phyloP scores from a whole-genome alignment of 2,329 filamentous ascomycete species.

The Ophiostoma perfectum region DNA sequence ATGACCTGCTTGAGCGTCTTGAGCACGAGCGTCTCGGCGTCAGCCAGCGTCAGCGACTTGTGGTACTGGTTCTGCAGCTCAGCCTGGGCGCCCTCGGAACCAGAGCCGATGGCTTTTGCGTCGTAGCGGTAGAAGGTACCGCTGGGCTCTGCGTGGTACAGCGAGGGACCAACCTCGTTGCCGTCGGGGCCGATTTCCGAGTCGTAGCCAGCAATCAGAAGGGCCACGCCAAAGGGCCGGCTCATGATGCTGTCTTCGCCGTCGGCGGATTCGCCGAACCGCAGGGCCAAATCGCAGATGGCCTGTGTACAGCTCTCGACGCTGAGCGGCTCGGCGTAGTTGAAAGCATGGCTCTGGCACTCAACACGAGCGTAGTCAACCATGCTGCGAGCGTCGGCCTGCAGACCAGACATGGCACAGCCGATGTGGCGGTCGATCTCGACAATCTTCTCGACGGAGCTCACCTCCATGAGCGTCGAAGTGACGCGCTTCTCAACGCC shows the following conservation, averaged over 20 bases:
- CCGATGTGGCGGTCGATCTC: conserved; percentile 99
- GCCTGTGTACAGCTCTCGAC: conserved; percentile 98
- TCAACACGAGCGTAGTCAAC: conserved; percentile 97
- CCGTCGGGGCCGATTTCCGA: conserved; percentile 26
- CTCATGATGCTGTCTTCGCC: conserved; percentile 99
- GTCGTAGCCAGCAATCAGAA: conserved; percentile 94
- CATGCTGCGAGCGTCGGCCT: conserved; percentile 96
- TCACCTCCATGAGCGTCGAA: conserved; percentile 92
- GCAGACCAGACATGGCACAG: conserved; percentile 96
- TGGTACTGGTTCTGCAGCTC: conserved; percentile 99
- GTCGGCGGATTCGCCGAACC: conserved; percentile 95
- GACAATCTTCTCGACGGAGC: conserved; percentile 98
- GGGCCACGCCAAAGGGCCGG: conserved; percentile 89
- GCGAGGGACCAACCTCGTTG: conserved; percentile 79
- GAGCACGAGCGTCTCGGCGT: conserved; percentile 90
- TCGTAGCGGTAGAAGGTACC: conserved; percentile 99
- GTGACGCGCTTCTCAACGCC: conserved; percentile 99
- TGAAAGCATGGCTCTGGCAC: conserved; percentile 93
- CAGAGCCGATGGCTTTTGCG: conserved; percentile 96
- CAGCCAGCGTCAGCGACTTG: conserved; percentile 87
- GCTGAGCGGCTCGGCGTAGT: conserved; percentile 91
- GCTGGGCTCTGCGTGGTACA: conserved; percentile 97
- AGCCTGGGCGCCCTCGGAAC: conserved; percentile 93
- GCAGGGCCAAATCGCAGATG: conserved; percentile 92
- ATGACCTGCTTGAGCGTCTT: conserved; percentile 99